phyloP scores from a whole-genome alignment of 805 yeast species.

The Saccharomycopsis amapae region DNA sequence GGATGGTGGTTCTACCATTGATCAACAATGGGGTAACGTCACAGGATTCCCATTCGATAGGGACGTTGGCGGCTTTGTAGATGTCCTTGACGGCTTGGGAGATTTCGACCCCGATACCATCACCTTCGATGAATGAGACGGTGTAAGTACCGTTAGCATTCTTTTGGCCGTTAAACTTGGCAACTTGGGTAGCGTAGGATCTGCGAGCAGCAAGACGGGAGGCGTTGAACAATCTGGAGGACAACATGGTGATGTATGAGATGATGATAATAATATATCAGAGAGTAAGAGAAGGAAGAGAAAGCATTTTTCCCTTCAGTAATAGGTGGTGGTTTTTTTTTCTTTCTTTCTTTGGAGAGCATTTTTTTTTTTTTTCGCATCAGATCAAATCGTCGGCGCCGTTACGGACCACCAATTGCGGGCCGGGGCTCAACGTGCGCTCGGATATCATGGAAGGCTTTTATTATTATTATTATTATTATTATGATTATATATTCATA shows the following conservation, averaged over 20 bases:
- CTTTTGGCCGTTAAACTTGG: conserved; percentile 59
- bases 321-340: too few species aligned
- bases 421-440: too few species aligned
- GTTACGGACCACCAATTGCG: too few species aligned
- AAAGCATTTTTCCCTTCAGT: too few species aligned
- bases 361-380: neutral
- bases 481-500: too few species aligned
- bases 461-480: neutral
- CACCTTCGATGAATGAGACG: conserved; percentile 96
- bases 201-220: conserved; percentile 3
- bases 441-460: too few species aligned
- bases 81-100: conserved; percentile 90
- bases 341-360: too few species aligned
- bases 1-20: conserved; percentile 90
- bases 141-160: conserved; percentile 77
- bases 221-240: neutral
- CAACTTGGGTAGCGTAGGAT: conserved; percentile 41
- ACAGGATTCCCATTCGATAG: conserved; percentile 94
- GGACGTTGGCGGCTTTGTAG: conserved; percentile 89
- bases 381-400: too few species aligned
- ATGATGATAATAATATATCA: too few species aligned
- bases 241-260: too few species aligned
- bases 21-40: conserved; percentile 91
- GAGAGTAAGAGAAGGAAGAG: too few species aligned
- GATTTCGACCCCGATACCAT: conserved; percentile 96